Base-by-base conservation (phyloP, 495 filamentous ascomycete genomes). In the Lepidopterella palustris region DNA sequence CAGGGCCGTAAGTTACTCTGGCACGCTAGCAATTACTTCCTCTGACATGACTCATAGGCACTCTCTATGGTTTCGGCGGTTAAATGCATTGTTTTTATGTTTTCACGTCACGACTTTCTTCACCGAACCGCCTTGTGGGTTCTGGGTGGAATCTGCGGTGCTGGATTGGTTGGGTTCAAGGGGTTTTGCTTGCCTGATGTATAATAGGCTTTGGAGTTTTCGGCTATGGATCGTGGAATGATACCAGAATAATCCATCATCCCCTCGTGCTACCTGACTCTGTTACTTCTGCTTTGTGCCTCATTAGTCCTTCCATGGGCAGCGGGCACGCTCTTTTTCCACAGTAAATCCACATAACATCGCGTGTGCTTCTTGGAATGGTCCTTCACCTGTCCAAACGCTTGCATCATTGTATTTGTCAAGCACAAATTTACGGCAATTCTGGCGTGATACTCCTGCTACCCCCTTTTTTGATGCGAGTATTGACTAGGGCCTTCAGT, bases 51-150 rank as follows among this genome's bases (percentile, higher is more conserved):
- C 24, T 62, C 56, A 55, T 48, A 69, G 67, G 69, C 55, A 76
- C 74, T 32, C 74, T 76, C 53, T 76, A 97, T 79, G 92, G 92
- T 80, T 97, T 97, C 84, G 92, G 92, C 84, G 92, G 92, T 80
- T 97, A 90, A 82, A 27, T 49, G 51, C 39, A 20, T 63, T 53
- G 61, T 53, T 35, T 67, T 57, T 56, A 61, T 64, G 58, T 54
- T 62, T 66, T 63, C 59, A 62, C 53, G 60, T 60, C 39, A 63
- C 55, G 59, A 60, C 50, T 63, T 56, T 57, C 52, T 54, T 57
- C 52, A 45, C 47, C 39, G 31, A 45, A 18, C 24, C 53, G 27
- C 23, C 56, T 45, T 29, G 13, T 15, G 53, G 25, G 26, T 47
- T 23, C 20, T 45, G 49, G 58, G 60, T 32, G 57, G 57, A 53